Percentiles rank a stretch among this genome's conserved stretches.
These are phyloP conservation scores for Purpureocillium lavendulum DNA, from an alignment of 2,329 filamentous ascomycete genomes.

Conservation along the genomic window DNA sequence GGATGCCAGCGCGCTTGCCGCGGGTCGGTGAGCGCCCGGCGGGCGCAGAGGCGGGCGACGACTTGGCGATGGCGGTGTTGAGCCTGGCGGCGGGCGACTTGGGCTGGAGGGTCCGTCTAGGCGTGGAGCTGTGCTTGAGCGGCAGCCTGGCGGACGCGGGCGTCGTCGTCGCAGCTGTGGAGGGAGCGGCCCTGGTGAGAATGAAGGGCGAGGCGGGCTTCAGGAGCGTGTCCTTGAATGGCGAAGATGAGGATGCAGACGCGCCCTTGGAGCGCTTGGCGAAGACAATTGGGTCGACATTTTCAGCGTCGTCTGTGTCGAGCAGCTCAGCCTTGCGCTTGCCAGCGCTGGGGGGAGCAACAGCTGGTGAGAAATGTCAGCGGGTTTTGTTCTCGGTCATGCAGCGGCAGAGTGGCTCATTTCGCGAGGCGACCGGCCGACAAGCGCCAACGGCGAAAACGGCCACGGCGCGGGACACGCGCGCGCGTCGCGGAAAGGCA, in stretches of 20 bases:
- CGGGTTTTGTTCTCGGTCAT: not conserved
- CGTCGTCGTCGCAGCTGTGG: constrained; percentile 14
- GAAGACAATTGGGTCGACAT: constrained; percentile 49
- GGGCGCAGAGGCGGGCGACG: constrained; percentile 54
- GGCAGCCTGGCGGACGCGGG: constrained; percentile 21
- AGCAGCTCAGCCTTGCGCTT: constrained; percentile 53
- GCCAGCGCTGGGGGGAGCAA: constrained; percentile 27
- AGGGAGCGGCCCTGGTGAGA: constrained; percentile 25
- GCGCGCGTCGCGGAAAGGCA: too few species aligned
- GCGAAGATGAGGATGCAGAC: constrained; percentile 26
- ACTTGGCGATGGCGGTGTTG: constrained; percentile 33
- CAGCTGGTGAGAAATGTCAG: constrained; percentile 21
- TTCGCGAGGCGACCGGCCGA: not conserved
- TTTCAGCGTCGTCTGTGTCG: constrained; percentile 48
- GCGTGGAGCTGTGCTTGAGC: constrained; percentile 20
- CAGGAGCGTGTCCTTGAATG: constrained; percentile 39
- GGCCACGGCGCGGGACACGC: not conserved
- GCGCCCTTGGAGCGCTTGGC: constrained; percentile 53
- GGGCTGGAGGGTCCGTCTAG: constrained; percentile 40
- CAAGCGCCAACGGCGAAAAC: not conserved
- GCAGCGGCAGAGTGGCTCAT: not conserved
- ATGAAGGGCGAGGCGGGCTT: constrained; percentile 38
- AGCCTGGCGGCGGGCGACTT: constrained; percentile 42
- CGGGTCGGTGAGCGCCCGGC: constrained; percentile 75
- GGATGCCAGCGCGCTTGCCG: constrained; percentile 57